These are phyloP conservation scores for Nakazawaea holstii DNA, from an alignment of 805 yeast species.

Conservation along the genomic window DNA sequence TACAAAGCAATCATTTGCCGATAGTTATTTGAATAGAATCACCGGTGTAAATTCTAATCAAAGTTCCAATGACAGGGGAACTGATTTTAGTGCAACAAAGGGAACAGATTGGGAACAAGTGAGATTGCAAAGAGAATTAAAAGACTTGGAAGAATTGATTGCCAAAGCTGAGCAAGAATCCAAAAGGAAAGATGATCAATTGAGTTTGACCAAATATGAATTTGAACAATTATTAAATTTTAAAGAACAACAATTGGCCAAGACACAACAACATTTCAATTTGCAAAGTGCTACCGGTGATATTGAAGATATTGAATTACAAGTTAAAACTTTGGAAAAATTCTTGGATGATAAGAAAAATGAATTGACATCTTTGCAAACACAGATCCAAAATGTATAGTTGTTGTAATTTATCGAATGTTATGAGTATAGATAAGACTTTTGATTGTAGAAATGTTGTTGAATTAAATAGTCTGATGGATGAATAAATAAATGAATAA, in stretches of 20 bases:
- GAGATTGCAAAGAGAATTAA: constrained; percentile 70
- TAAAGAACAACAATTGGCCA: constrained; percentile 55
- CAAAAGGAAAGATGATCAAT: constrained; percentile 18
- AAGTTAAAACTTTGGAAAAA: constrained; percentile 66
- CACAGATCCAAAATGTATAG: constrained; percentile 27
- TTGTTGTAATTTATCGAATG: background rate
- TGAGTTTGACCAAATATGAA: constrained; percentile 45
- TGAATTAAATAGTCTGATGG: background rate
- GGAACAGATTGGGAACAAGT: constrained; percentile 95
- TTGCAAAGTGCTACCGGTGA: constrained; percentile 54
- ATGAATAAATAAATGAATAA: background rate
- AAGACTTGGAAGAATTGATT: constrained; percentile 66
- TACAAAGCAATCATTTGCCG: constrained; percentile 41
- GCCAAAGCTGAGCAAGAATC: constrained; percentile 48
- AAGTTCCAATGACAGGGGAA: constrained; percentile 25
- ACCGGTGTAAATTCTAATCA: constrained; percentile 28
- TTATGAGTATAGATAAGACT: no score
- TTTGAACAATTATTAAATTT: constrained; percentile 77
- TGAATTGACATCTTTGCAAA: constrained; percentile 49
- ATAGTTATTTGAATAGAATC: constrained; percentile 48
- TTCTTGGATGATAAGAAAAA: constrained; percentile 55
- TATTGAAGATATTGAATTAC: constrained; percentile 67
- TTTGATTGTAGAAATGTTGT: background rate
- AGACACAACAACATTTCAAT: constrained; percentile 31
- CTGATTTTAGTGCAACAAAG: constrained; percentile 65